Evolutionary conservation across 495 filamentous ascomycete genomes (phyloP), one percentile per base, ranked within the genome.

Genomic region (Tuber microsphaerosporum): DNA sequence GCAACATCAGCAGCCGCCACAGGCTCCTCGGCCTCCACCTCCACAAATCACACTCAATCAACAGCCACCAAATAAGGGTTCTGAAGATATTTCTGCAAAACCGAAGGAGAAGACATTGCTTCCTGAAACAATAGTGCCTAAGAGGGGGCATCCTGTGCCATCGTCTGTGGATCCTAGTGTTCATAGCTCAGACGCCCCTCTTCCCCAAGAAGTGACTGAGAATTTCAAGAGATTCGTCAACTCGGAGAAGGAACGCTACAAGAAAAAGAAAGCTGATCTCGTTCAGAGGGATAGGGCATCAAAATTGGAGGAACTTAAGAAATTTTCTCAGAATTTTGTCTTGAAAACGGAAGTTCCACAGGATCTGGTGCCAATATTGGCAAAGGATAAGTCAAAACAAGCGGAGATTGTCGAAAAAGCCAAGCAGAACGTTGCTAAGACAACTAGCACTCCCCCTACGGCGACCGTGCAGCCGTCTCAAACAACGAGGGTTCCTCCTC

Each of bases 241-340:
- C 71, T 87, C 85, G 22, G 93, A 97, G 83, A 93, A 94, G 81
- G 84, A 88, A 73, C 89, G 91, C 65, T 86, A 89, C 76, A 88
- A 87, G 72, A 92, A 93, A 82, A 89, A 89, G 34, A 93, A 91
- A 75, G 89, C 90, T 41, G 92, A 89, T 75, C 86, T 89, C 71
- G 88, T 86, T 10, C 86, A 87, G 19, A 86, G 90, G 72, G 91
- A 97, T 79, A 95, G 96, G 82, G 92, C 92, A 75, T 88, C 94
- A 78, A 97, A 96, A 85, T 83, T 99, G 73, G 94, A 92, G 75
- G 95, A 99, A 81, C 85, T 99, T 74, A 94, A 94, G 88, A 97
- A 93, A 78, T 99, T 99, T 81, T 92, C 96, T 0, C 86, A 91
- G 80, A 95, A 87, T 84, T 99, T 99, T 86, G 97, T 97, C 84